Evolutionary conservation across 306 rosid species (phyloP).

Genomic region (Pueraria montana): DNA sequence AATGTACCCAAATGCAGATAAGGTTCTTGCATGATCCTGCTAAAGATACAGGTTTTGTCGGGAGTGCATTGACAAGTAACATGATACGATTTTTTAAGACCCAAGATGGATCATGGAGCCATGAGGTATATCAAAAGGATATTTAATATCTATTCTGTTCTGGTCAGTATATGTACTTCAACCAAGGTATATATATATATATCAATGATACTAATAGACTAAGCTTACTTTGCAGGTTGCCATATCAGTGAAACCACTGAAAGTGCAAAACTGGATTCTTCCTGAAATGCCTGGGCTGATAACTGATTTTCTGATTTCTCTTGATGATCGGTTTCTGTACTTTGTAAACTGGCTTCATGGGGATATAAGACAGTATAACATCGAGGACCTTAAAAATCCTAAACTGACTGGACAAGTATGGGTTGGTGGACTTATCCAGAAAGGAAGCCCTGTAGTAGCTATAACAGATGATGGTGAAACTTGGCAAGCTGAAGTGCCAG

Average conservation of each 20-base stretch:
- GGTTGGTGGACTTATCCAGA: slow-evolving; percentile 86
- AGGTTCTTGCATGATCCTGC: slow-evolving; percentile 95
- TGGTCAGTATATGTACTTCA: slow-evolving; percentile 3
- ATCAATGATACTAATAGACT: background rate
- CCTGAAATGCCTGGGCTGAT: slow-evolving; percentile 98
- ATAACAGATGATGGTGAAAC: slow-evolving; percentile 76
- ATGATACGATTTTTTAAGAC: slow-evolving; percentile 87
- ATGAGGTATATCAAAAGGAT: slow-evolving; percentile 69
- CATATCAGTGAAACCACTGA: slow-evolving; percentile 75
- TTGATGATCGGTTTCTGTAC: slow-evolving; percentile 89
- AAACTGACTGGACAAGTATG: slow-evolving; percentile 82
- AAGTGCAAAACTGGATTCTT: slow-evolving; percentile 95
- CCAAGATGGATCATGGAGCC: slow-evolving; percentile 85
- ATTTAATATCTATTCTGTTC: background rate
- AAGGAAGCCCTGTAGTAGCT: slow-evolving; percentile 77
- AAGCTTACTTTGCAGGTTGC: slow-evolving; percentile 66
- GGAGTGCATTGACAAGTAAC: slow-evolving; percentile 86
- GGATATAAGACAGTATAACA: slow-evolving; percentile 89
- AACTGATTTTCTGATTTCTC: slow-evolving; percentile 88
- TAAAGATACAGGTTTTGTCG: slow-evolving; percentile 91
- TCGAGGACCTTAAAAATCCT: slow-evolving; percentile 81
- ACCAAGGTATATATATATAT: background rate
- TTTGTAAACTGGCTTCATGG: slow-evolving; percentile 98
- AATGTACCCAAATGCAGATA: slow-evolving; percentile 63
- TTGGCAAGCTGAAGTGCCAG: slow-evolving; percentile 82